Percentiles rank a stretch among this genome's conserved stretches.
These are phyloP conservation scores for Eruca vesicaria DNA, from an alignment of 441 rosid genomes.

Conservation along the genomic window DNA sequence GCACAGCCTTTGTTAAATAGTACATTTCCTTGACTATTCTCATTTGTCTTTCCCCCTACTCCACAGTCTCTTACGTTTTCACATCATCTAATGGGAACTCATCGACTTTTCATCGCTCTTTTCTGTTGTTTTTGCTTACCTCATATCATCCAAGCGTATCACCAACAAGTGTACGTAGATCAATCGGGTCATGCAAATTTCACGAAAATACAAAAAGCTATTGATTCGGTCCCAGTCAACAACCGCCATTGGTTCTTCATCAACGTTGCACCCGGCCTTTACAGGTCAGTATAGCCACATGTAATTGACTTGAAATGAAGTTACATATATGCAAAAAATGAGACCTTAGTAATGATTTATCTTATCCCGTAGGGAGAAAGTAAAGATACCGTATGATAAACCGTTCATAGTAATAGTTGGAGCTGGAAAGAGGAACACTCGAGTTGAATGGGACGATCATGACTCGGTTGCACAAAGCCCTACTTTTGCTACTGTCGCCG, in stretches of 20 bases:
- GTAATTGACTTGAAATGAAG: background rate
- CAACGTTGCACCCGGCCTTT: constrained; percentile 48
- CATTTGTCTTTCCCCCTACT: background rate
- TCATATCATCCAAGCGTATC: constrained; percentile 14
- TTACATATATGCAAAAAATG: background rate
- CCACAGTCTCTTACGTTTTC: constrained; percentile 14
- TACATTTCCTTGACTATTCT: constrained; percentile 7
- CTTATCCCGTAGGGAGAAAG: constrained; percentile 57
- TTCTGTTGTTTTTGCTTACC: constrained; percentile 21
- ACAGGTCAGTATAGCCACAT: constrained; percentile 43
- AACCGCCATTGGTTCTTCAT: constrained; percentile 66
- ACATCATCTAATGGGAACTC: constrained; percentile 19
- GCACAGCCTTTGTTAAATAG: constrained; percentile 1
- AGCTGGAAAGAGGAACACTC: constrained; percentile 48
- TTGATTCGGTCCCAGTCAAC: constrained; percentile 50
- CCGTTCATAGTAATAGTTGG: constrained; percentile 64
- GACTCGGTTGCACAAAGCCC: constrained; percentile 44
- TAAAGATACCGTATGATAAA: constrained; percentile 64
- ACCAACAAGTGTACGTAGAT: constrained; percentile 41
- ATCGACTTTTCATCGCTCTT: constrained; percentile 2
- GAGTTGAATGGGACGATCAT: constrained; percentile 70
- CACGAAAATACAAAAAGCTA: constrained; percentile 65
- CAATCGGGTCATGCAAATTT: constrained; percentile 55
- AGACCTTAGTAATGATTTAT: background rate
- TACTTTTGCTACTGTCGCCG: constrained; percentile 62